A percentile compares a stretch with the other conserved stretches of the same genome.
These are phyloP conservation scores for Xylaria multiplex DNA, from an alignment of 2,329 filamentous ascomycete genomes.

Conservation along the genomic window DNA sequence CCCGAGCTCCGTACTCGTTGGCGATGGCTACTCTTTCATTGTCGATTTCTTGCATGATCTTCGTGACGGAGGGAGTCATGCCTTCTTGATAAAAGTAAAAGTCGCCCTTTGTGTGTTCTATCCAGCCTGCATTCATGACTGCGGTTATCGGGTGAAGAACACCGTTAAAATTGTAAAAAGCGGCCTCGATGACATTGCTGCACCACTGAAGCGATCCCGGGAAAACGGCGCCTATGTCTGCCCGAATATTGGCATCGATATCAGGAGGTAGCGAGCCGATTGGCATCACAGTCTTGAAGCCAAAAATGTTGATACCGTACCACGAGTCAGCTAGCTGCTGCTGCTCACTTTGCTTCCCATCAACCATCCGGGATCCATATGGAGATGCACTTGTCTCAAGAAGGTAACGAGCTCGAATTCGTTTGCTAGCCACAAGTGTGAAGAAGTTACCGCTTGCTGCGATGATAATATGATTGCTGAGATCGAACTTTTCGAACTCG, in stretches of 20 bases:
- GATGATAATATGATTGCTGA: slow-evolving; percentile 29
- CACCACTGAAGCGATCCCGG: slow-evolving; percentile 34
- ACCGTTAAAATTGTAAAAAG: slow-evolving; percentile 37
- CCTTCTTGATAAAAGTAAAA: slow-evolving; percentile 37
- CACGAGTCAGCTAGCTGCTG: slow-evolving; percentile 5
- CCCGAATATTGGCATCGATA: slow-evolving; percentile 9
- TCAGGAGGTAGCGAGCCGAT: slow-evolving; percentile 33
- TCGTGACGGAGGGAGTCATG: slow-evolving; percentile 34
- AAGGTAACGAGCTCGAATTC: slow-evolving; percentile 30
- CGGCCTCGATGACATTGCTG: slow-evolving; percentile 33
- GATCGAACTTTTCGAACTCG: slow-evolving; percentile 30
- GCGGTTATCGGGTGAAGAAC: slow-evolving; percentile 34
- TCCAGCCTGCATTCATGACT: slow-evolving; percentile 35
- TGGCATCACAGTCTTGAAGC: slow-evolving; percentile 32
- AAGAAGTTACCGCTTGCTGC: slow-evolving; percentile 35
- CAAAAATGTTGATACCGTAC: slow-evolving; percentile 30
- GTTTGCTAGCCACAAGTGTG: slow-evolving; percentile 29
- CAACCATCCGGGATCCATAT: slow-evolving; percentile 31
- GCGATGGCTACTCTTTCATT: slow-evolving; percentile 32
- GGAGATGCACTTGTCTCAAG: slow-evolving; percentile 35
- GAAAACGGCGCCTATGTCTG: slow-evolving; percentile 27
- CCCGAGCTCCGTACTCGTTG: slow-evolving; percentile 15
- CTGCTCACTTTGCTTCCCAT: slow-evolving; percentile 16
- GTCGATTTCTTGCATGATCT: slow-evolving; percentile 34
- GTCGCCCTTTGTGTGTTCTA: slow-evolving; percentile 35